Base-by-base conservation (phyloP, 202 grass and related monocot species). In the Sporobolus alterniflorus region DNA sequence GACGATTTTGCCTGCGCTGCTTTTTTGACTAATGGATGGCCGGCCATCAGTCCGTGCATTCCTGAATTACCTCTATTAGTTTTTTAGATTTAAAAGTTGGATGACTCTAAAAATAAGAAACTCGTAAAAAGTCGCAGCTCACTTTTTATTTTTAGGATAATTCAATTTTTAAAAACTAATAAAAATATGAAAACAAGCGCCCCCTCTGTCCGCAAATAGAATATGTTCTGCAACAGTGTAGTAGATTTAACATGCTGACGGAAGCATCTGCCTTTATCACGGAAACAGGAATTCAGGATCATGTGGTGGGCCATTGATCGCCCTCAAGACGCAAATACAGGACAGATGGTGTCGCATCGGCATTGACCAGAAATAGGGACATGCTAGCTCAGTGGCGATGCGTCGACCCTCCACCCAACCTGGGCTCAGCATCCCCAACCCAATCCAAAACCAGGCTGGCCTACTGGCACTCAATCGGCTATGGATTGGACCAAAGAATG, bases 361-460 rank as follows among this genome's bases (percentile, higher is more conserved):
- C 78, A 83, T 83, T 69, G 83, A 79, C 74, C 42, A n/a, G 12
- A 24, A 73, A 86, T 40, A 78, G 57, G 59, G 77, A 17, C 67
- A 67, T 36, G 34, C 36, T 39, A 7, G 7, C 1, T 52, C n/a
- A 47, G 20, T 28, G 79, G 21, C 16, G 7, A 51, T 77, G 59
- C 24, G 33, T 66, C 83, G 65, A 44, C 9, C 9, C 22, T n/a
- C 21, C 10, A 50, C 57, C 32, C n/a, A n/a, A n/a, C n/a, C n/a
- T n/a, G 24, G 52, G 50, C 50, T 79, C 46, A 20, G 8, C 29
- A n/a, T 32, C 40, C 47, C 40, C 57, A 30, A 46, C 13, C 64
- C 32, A 7, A 25, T 54, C 33, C 9, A 42, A 54, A 42, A 64
- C 33, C 39, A 21, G 2, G 2, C 29, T 49, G 15, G 43, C 16